Percentiles rank a stretch among this genome's conserved stretches.
These are phyloP conservation scores for Lactarius sanguifluus DNA, from an alignment of 768 basidiomycete genomes.

Conservation along the genomic window DNA sequence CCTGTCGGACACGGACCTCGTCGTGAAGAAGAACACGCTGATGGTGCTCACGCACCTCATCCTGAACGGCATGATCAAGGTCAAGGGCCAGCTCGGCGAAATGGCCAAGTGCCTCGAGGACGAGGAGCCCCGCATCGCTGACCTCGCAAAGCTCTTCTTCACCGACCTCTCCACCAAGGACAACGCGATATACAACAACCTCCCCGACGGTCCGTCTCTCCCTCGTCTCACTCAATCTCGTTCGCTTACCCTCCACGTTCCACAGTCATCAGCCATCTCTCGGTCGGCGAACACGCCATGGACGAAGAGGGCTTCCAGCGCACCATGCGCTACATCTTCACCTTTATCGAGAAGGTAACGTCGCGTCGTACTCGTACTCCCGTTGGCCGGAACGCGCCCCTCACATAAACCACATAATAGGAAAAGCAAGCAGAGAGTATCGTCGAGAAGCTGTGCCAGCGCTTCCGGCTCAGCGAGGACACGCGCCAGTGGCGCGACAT, in stretches of 20 bases:
- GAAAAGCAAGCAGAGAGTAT: slow-evolving; percentile 98
- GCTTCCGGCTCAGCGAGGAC: slow-evolving; percentile 86
- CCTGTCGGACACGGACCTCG: slow-evolving; percentile 78
- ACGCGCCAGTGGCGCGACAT: slow-evolving; percentile 97
- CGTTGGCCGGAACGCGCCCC: too few species aligned
- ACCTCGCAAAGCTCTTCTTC: slow-evolving; percentile 98
- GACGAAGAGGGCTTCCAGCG: slow-evolving; percentile 91
- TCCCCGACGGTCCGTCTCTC: slow-evolving; percentile 76
- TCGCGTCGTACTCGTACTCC: too few species aligned
- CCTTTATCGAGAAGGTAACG: slow-evolving; percentile 90
- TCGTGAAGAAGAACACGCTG: slow-evolving; percentile 98
- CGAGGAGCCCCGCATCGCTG: slow-evolving; percentile 79
- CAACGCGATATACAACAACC: slow-evolving; percentile 98
- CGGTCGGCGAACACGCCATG: slow-evolving; percentile 86
- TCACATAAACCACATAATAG: slow-evolving; percentile 40
- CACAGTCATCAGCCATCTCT: slow-evolving; percentile 91
- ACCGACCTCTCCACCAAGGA: slow-evolving; percentile 94
- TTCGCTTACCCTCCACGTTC: background rate
- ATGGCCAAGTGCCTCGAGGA: slow-evolving; percentile 99
- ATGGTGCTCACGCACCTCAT: slow-evolving; percentile 98
- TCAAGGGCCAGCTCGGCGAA: slow-evolving; percentile 98
- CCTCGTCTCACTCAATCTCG: background rate
- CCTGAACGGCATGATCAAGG: slow-evolving; percentile 99
- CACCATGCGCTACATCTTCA: slow-evolving; percentile 93
- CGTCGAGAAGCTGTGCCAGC: slow-evolving; percentile 95